Conservation (phyloP, 164 flowering plant species). For the Stephania cephalantha region DNA sequence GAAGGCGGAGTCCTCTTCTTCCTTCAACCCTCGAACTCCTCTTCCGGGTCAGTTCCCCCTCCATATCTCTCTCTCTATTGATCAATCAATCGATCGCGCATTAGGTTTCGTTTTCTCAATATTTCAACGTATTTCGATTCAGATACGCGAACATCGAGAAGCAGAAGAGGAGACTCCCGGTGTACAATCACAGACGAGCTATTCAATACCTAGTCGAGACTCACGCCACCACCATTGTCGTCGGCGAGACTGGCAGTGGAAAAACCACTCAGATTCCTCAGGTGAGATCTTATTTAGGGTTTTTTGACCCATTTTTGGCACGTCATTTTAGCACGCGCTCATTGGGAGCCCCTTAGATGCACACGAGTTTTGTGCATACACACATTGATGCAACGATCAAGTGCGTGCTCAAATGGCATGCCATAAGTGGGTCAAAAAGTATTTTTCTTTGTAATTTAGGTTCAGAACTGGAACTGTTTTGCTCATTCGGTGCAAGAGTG, state of each 20-base stretch:
- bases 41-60: constrained; percentile 30
- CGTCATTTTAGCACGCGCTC: too few relatives aligned
- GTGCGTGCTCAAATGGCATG: too few relatives aligned
- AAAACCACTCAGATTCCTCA: constrained; percentile 98
- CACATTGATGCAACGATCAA: too few relatives aligned
- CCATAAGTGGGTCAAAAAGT: too few relatives aligned
- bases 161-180: constrained; percentile 90
- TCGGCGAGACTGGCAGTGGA: constrained; percentile 97
- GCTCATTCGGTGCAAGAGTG: not conserved
- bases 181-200: constrained; percentile 61
- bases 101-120: not conserved
- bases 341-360: too few relatives aligned
- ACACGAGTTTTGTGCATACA: too few relatives aligned
- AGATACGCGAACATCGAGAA: constrained; percentile 57
- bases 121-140: constrained; percentile 20
- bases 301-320: not conserved
- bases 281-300: constrained; percentile 26
- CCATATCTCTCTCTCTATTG: not conserved
- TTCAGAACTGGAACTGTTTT: too few relatives aligned
- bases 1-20: constrained; percentile 84
- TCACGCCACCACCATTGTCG: constrained; percentile 75
- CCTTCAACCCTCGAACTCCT: constrained; percentile 39
- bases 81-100: not conserved
- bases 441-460: too few relatives aligned
- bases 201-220: constrained; percentile 86